Base-by-base conservation (phyloP, 108 stramenopile species). In the Parietichytrium sp. region DNA sequence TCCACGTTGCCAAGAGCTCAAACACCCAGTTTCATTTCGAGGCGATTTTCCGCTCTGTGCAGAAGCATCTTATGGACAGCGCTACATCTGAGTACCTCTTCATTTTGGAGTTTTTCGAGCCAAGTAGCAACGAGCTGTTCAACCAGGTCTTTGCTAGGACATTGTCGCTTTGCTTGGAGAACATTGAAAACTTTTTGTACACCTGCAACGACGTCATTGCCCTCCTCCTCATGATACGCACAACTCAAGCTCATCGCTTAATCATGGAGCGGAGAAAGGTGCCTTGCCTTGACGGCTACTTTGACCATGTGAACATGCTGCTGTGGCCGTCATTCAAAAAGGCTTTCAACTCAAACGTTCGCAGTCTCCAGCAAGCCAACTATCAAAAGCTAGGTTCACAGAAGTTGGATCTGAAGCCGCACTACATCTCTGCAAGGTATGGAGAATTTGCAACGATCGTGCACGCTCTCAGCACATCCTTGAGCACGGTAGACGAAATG, bases 51-150 rank as follows among this genome's bases (percentile, higher is more conserved):
- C 90, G 97, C 27, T 93, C 93, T 23, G 83, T 96, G 45, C 85
- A 97, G 84, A 93, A 93, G 77, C 99, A 99, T 81, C 90, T 99
- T 49, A 90, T 96, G 49, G 96, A 99, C 88, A 92, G 95, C 13
- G 97, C 96, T 10, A 96, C 96, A 4, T 95, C 95, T 81, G 99
- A 99, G 83, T 93, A 94, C 84, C 93, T 97, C 25, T 98, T 99
- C 83, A 87, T 91, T 26, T 82, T 93, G 8, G 95, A 96, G 61
- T 97, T 99, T 81, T 98, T 98, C 85, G 90, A 89, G 30, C 78
- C 82, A 12, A 80, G 85, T 33, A 31, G 79, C 45, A n/a, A n/a
- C 10, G 95, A 96, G 81, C 90, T 91, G 20, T 97, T 96, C 83
- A 86, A 92, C 47, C 83, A 86, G 25, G 91, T 98, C 29, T 97